Evolutionary conservation across 257 asterid genomes (phyloP).

Genomic region (Solanum acaule): DNA sequence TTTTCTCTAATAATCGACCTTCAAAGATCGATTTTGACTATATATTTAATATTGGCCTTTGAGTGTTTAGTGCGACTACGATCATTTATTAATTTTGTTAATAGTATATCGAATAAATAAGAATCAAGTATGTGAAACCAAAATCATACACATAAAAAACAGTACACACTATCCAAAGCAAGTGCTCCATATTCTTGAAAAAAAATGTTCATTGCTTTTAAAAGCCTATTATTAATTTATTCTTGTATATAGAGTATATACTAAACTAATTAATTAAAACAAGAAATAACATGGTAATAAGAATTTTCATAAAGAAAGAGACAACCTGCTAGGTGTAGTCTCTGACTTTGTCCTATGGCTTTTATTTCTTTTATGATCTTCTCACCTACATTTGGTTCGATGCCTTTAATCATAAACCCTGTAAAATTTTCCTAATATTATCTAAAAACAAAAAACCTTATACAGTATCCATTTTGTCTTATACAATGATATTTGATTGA

Average conservation of each 20-base stretch:
- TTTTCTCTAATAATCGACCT: too few species aligned
- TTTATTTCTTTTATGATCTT: neutral
- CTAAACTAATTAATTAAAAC: neutral
- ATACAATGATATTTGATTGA: neutral
- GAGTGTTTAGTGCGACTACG: neutral
- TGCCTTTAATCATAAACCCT: conserved; percentile 12
- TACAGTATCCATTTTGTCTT: neutral
- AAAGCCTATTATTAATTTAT: neutral
- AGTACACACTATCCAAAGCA: neutral
- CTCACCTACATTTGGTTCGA: conserved; percentile 7
- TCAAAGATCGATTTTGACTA: too few species aligned
- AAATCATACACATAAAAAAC: neutral
- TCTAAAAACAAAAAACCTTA: neutral
- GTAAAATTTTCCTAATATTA: conserved; percentile 12
- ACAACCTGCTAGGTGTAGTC: neutral
- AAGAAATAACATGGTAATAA: neutral
- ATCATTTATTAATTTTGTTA: too few species aligned
- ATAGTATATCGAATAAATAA: too few species aligned
- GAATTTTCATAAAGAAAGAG: neutral
- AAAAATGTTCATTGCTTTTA: neutral
- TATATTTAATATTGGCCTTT: neutral
- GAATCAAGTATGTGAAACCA: neutral
- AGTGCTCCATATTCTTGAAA: neutral
- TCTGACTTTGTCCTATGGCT: conserved; percentile 7
- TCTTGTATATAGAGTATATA: neutral